These are phyloP conservation scores for Mucor saturninus DNA, from an alignment of 371 early-diverging fungal genomes.

Conservation along the genomic window DNA sequence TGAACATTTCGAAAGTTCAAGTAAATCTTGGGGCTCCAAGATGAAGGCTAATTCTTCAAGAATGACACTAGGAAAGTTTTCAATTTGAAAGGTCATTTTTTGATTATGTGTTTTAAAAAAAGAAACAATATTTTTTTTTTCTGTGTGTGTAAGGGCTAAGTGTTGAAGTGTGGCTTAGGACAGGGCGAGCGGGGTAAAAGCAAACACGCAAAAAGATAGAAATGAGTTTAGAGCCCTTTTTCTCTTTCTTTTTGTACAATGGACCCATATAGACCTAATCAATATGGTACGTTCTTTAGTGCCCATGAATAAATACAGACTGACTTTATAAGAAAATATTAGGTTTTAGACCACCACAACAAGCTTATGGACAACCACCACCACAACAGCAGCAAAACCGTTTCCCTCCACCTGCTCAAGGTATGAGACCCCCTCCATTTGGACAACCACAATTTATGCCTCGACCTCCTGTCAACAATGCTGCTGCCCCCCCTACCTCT, in stretches of 20 bases:
- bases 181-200: background rate
- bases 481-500: background rate
- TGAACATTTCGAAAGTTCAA: slow-evolving; percentile 24
- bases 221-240: background rate
- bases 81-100: slow-evolving; percentile 41
- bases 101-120: background rate
- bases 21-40: slow-evolving; percentile 38
- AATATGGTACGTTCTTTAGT: slow-evolving; percentile 17
- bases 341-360: slow-evolving; percentile 21
- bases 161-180: slow-evolving; percentile 9
- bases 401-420: slow-evolving; percentile 3
- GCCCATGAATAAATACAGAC: background rate
- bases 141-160: background rate
- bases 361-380: slow-evolving; percentile 13
- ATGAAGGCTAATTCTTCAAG: slow-evolving; percentile 30
- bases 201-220: background rate
- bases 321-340: background rate
- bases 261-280: slow-evolving; percentile 38
- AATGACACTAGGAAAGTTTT: slow-evolving; percentile 28
- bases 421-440: slow-evolving; percentile 10
- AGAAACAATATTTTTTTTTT: slow-evolving; percentile 5
- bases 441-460: background rate
- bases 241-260: slow-evolving; percentile 1
- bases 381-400: slow-evolving; percentile 2
- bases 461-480: slow-evolving; percentile 9